A percentile compares a stretch with the other conserved stretches of the same genome.
Conservation (phyloP, 1,284 basidiomycete genomes). For the Rhodotorula mucilaginosa region DNA sequence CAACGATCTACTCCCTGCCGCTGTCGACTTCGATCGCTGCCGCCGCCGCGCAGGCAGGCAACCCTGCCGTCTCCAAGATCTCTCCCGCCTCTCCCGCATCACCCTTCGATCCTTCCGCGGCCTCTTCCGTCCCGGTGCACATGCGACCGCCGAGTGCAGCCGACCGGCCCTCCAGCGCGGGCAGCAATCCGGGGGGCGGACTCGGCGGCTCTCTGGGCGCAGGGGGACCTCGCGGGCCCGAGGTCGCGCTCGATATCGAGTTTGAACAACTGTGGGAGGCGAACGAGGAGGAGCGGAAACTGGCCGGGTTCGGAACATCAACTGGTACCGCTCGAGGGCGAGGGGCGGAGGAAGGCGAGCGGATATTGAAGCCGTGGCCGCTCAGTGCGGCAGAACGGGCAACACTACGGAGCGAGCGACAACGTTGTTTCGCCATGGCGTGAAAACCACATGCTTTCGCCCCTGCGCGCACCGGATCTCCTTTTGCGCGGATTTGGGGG, state of each 20-base stretch:
- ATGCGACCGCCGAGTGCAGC: not conserved
- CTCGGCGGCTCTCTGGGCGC: not conserved
- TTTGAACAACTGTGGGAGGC: constrained; percentile 93
- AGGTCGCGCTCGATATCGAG: constrained; percentile 64
- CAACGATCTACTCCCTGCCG: constrained; percentile 36
- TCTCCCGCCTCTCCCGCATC: constrained; percentile 44
- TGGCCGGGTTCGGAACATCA: constrained; percentile 4
- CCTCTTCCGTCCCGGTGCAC: not conserved
- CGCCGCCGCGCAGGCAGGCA: constrained; percentile 41
- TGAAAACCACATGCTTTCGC: not conserved
- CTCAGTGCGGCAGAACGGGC: constrained; percentile 16
- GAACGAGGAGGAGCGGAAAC: constrained; percentile 71
- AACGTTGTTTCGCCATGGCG: constrained; percentile 28
- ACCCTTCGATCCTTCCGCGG: constrained; percentile 33
- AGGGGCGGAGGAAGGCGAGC: not conserved
- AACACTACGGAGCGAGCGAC: constrained; percentile 36
- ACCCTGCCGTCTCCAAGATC: constrained; percentile 38
- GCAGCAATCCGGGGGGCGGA: not conserved
- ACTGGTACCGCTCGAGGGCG: not conserved
- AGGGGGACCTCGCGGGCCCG: constrained; percentile 5
- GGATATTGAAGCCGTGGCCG: constrained; percentile 17
- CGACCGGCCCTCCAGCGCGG: not conserved
- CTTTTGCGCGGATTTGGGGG: too few relatives aligned
- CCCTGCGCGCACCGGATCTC: too few relatives aligned
- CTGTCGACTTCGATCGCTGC: constrained; percentile 42